Percentiles rank a stretch among this genome's conserved stretches.
These are phyloP conservation scores for Calophaca sinica DNA, from an alignment of 306 rosid species.

Conservation along the genomic window DNA sequence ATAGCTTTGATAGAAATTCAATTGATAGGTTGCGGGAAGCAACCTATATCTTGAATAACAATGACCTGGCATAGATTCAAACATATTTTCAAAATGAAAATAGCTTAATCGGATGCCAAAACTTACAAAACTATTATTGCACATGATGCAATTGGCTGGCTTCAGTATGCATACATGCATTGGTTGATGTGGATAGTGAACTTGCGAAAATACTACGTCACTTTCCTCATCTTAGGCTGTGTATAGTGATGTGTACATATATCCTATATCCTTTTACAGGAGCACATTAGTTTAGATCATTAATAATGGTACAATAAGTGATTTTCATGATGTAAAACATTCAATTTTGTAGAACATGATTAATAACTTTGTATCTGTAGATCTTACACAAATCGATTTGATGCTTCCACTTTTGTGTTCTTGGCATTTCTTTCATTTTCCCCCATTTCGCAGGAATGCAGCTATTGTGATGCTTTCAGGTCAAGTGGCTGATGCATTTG, in stretches of 20 bases:
- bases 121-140: neutral
- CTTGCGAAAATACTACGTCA: conserved; percentile 23
- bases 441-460: conserved; percentile 64
- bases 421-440: neutral
- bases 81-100: conserved; percentile 3
- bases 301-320: neutral
- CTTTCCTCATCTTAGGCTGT: conserved; percentile 29
- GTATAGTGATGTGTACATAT: neutral
- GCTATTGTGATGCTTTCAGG: conserved; percentile 96
- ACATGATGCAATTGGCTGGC: conserved; percentile 8
- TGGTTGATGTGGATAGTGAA: conserved; percentile 2
- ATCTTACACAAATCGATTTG: conserved; percentile 7
- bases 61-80: conserved; percentile 7
- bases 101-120: neutral
- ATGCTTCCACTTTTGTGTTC: conserved; percentile 19
- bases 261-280: neutral
- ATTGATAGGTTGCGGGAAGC: conserved; percentile 21
- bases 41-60: conserved; percentile 23
- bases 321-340: neutral
- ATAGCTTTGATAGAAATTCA: conserved; percentile 15
- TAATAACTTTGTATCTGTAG: neutral
- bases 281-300: neutral
- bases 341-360: conserved; percentile 6
- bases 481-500: conserved; percentile 94
- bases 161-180: conserved; percentile 10